Percentiles rank a stretch among this genome's conserved stretches.
Conservation (phyloP, 2,329 filamentous ascomycete genomes). For the Fusarium tjaetaba region DNA sequence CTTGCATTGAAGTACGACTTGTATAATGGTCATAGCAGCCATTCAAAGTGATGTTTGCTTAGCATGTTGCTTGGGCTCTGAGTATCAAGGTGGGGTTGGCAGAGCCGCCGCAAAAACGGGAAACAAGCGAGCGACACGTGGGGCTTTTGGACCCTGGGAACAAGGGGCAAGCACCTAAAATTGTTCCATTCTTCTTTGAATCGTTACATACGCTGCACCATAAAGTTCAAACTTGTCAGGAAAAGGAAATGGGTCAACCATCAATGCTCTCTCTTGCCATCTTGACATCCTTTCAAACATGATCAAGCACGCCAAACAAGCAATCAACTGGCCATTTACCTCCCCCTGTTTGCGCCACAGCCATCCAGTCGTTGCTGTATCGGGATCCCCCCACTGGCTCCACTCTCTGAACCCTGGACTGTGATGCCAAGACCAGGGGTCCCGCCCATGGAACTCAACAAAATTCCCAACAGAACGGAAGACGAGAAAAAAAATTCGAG, state of each 20-base stretch:
- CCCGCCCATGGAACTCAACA: constrained; percentile 46
- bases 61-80: not conserved
- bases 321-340: not conserved
- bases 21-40: not conserved
- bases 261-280: not conserved
- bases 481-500: constrained; percentile 23
- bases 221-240: not conserved
- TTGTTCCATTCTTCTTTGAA: not conserved
- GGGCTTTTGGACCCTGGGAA: constrained; percentile 26
- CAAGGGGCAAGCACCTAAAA: constrained; percentile 6
- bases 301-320: constrained; percentile 11
- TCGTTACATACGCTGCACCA: not conserved
- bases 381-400: constrained; percentile 7
- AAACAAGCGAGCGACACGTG: constrained; percentile 29
- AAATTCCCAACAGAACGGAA: constrained; percentile 52
- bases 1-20: not conserved
- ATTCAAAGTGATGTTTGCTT: not conserved
- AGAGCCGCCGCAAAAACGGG: constrained; percentile 24
- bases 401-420: constrained; percentile 31
- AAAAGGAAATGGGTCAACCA: not conserved
- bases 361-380: constrained; percentile 13
- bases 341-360: constrained; percentile 10
- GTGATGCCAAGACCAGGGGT: constrained; percentile 36
- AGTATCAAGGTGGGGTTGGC: not conserved
- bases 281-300: not conserved